These are phyloP conservation scores for Fusarium nodosum DNA, from an alignment of 2,329 filamentous ascomycete genomes.

Conservation along the genomic window DNA sequence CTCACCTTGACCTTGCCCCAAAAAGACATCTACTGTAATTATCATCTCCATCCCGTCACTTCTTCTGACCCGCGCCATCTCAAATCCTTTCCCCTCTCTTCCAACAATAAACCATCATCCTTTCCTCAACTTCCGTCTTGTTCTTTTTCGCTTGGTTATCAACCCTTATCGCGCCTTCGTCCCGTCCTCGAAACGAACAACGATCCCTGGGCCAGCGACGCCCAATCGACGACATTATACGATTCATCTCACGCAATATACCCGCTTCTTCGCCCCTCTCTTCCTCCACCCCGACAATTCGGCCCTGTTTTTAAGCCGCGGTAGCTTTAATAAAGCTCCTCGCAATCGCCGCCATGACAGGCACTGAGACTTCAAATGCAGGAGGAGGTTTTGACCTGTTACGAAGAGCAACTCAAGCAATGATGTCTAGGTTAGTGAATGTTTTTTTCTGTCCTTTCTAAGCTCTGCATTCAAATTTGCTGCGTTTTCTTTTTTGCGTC, in stretches of 20 bases:
- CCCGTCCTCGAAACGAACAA: conserved; percentile 25
- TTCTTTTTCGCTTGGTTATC: conserved; percentile 20
- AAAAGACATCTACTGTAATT: conserved; percentile 46
- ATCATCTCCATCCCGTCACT: conserved; percentile 49
- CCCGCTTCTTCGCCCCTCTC: conserved; percentile 42
- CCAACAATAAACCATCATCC: conserved; percentile 43
- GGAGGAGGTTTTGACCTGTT: conserved; percentile 69
- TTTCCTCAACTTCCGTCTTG: conserved; percentile 16
- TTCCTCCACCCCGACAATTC: conserved; percentile 41
- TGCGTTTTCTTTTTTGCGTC: neutral
- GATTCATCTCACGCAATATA: conserved; percentile 41
- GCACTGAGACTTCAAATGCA: conserved; percentile 60
- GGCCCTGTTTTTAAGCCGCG: conserved; percentile 44
- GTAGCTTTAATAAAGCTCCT: conserved; percentile 45
- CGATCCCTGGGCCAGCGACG: conserved; percentile 36
- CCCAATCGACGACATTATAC: conserved; percentile 39
- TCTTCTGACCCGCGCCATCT: conserved; percentile 38
- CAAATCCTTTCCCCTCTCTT: conserved; percentile 35
- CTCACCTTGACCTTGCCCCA: conserved; percentile 50
- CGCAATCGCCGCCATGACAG: conserved; percentile 61
- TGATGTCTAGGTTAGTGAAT: conserved; percentile 72
- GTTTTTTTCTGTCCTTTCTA: conserved; percentile 43
- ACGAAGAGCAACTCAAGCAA: conserved; percentile 71
- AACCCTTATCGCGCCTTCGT: conserved; percentile 26
- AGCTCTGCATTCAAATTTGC: neutral